phyloP scores from a whole-genome alignment of 352 stramenopile genomes.

The Phytophthora capsici region DNA sequence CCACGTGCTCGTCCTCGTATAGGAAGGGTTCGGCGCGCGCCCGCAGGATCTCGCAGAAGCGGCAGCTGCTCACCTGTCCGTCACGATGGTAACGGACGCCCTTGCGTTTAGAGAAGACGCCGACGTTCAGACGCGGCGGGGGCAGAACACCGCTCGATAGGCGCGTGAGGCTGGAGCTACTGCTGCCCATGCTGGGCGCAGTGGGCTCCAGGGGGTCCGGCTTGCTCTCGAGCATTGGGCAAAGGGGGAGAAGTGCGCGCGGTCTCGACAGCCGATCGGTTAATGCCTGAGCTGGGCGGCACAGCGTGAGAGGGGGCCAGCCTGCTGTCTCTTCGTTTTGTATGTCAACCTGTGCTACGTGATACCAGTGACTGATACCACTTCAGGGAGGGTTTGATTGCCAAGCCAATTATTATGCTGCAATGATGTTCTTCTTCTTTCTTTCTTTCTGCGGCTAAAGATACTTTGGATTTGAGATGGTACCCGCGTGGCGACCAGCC shows the following conservation, averaged over 20 bases:
- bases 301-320: conserved; percentile 33
- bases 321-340: conserved; percentile 28
- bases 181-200: conserved; percentile 16
- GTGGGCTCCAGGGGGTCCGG: conserved; percentile 10
- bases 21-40: conserved; percentile 65
- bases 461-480: conserved; percentile 17
- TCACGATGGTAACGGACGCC: conserved; percentile 73
- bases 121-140: conserved; percentile 40
- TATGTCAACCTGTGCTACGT: conserved; percentile 16
- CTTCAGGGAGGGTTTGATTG: no score
- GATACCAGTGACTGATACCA: not conserved
- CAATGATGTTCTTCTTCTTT: no score
- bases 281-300: conserved; percentile 37
- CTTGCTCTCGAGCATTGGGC: conserved; percentile 22
- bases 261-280: conserved; percentile 12
- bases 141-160: conserved; percentile 29
- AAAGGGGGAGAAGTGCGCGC: not conserved
- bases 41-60: conserved; percentile 85
- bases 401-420: no score
- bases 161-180: conserved; percentile 18
- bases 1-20: conserved; percentile 79
- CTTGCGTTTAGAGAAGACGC: conserved; percentile 68
- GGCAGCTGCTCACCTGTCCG: conserved; percentile 65
- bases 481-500: not conserved
- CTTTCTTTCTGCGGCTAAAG: not conserved